Base-by-base conservation (phyloP, 2,329 filamentous ascomycete species). In the Cadophora luteo-olivacea region DNA sequence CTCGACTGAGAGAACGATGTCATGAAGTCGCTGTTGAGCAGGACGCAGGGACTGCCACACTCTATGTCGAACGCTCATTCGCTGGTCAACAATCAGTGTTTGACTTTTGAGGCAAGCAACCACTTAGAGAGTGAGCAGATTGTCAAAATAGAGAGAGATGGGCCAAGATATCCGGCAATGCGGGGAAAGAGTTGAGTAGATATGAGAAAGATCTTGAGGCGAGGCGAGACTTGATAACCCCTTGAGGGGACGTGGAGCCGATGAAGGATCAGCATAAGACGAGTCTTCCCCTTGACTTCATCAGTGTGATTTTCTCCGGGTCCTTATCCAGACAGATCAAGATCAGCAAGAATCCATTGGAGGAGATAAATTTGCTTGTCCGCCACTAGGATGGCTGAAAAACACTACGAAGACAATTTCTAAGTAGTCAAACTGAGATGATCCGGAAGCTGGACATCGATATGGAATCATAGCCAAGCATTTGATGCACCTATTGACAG, bases 121-220 rank as follows among this genome's bases (percentile, higher is more conserved):
- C 36, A 38, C 36, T 38, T 38, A 38, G 25, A 77, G 69, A 61
- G 48, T 64, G 68, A 69, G 67, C 63, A 68, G 45, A 63, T 67
- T 72, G 58, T 60, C 36, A 38, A 57, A 67, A 65, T 51, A 64
- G 41, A 64, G 48, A n/a, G 36, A 64, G 33, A 66, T 68, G 61
- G 65, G 41, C 62, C 64, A 70, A 69, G 65, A 61, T 36, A 38
- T 38, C 29, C 14, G 51, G 29, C 51, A 63, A 65, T 69, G 68
- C 16, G 64, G 61, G 65, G 65, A 68, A 62, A 32, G 33, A 22
- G 36, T 36, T 69, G 73, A 72, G 69, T 66, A 72, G 68, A 70
- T 72, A 74, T 73, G 73, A 74, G 72, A 69, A 70, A 67, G 68
- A 67, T 73, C 61, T 70, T 71, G 67, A 69, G 45, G 52, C n/a